These are phyloP conservation scores for Solanum microdontum DNA, from an alignment of 257 asterid species.

Conservation along the genomic window DNA sequence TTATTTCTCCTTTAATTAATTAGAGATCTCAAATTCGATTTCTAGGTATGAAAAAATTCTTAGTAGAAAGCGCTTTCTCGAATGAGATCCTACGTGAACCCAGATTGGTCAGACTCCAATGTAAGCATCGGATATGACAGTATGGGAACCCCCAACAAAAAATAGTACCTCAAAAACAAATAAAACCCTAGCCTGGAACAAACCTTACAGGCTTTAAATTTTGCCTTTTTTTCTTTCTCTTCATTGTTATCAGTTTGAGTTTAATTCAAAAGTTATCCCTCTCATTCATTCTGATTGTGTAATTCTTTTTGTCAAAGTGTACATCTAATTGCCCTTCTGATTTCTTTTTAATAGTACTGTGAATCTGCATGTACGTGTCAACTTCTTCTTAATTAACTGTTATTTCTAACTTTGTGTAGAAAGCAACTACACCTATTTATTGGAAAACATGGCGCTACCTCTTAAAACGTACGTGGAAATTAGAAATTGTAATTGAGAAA, in stretches of 20 bases:
- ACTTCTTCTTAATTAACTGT: not conserved
- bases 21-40: fast-evolving
- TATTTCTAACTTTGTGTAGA: not conserved
- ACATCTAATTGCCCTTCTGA: not conserved
- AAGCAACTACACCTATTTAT: not conserved
- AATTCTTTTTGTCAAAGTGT: not conserved
- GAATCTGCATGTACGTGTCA: not conserved
- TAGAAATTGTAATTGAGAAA: not conserved
- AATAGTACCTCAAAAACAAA: not conserved
- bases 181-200: not conserved
- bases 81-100: fast-evolving
- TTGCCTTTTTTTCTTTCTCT: not conserved
- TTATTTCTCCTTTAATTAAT: not conserved
- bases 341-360: not conserved
- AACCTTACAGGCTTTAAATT: not conserved
- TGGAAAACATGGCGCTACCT: not conserved
- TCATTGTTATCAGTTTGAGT: not conserved
- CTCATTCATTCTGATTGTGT: not conserved
- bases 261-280: not conserved
- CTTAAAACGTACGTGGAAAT: not conserved
- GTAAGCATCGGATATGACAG: no score
- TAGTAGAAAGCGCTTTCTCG: fast-evolving
- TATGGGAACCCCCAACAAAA: not conserved
- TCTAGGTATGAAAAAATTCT: not conserved
- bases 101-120: no score